phyloP scores from a whole-genome alignment of 768 basidiomycete genomes.

The Phanerochaete carnosa region DNA sequence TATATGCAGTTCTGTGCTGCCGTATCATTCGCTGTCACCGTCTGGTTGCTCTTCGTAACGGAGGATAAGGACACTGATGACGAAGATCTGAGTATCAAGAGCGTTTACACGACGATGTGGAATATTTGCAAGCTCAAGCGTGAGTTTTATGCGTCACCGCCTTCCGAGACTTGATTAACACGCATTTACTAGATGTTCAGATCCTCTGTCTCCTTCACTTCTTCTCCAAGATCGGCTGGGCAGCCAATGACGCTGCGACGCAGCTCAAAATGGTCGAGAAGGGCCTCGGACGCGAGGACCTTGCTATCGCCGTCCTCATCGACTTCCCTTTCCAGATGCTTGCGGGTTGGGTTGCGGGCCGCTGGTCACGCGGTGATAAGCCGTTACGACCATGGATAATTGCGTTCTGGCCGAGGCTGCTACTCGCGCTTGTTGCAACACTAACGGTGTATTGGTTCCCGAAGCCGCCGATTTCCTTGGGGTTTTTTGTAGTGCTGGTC shows the following conservation, averaged over 20 bases:
- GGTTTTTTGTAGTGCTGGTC: constrained; percentile 81
- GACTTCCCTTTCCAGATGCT: constrained; percentile 98
- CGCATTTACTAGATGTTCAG: constrained; percentile 72
- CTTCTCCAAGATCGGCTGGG: constrained; percentile 92
- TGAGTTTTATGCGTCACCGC: constrained; percentile 35
- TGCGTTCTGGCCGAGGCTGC: constrained; percentile 87
- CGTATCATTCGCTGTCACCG: constrained; percentile 77
- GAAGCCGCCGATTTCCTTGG: constrained; percentile 60
- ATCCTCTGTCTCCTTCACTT: constrained; percentile 82
- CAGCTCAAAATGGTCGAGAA: constrained; percentile 96
- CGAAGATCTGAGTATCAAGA: constrained; percentile 85
- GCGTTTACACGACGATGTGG: constrained; percentile 95
- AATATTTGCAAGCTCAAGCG: constrained; percentile 87
- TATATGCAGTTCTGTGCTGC: constrained; percentile 88
- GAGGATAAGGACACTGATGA: constrained; percentile 75
- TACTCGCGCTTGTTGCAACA: constrained; percentile 68
- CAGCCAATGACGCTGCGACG: constrained; percentile 89
- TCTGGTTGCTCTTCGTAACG: constrained; percentile 88
- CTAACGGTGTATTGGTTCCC: constrained; percentile 87
- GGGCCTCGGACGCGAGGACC: constrained; percentile 90
- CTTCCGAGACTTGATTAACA: neutral
- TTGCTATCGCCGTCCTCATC: constrained; percentile 91
- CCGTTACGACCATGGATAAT: constrained; percentile 85
- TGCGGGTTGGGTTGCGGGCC: constrained; percentile 91
- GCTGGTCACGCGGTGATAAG: constrained; percentile 80